phyloP scores from a whole-genome alignment of 148 eudicot genomes.

The Vaccinium myrtillus region DNA sequence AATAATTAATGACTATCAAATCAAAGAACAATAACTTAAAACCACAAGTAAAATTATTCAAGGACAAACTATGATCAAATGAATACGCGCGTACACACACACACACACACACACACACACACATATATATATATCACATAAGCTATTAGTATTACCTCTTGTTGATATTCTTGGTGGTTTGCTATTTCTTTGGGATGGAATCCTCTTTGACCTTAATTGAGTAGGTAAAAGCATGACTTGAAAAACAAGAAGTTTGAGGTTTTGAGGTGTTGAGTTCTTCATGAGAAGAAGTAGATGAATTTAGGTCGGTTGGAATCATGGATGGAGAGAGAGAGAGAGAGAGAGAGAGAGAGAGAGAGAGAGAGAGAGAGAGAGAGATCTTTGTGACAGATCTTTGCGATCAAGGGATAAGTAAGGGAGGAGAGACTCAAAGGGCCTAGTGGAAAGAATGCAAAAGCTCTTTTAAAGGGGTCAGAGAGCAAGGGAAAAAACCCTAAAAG shows the following conservation, averaged over 20 bases:
- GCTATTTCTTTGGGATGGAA: slow-evolving; percentile 12
- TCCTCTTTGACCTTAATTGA: slow-evolving; percentile 35
- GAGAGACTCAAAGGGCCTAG: background rate
- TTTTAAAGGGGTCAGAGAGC: slow-evolving; percentile 16
- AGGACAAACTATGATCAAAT: too few species aligned
- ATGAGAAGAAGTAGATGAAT: slow-evolving; percentile 18
- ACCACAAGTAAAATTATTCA: background rate
- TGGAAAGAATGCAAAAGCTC: background rate
- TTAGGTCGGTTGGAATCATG: slow-evolving; percentile 15
- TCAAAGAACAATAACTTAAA: background rate
- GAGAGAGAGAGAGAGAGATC: slow-evolving; percentile 17
- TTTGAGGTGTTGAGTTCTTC: background rate
- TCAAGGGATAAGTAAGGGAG: background rate
- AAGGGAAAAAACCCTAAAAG: slow-evolving; percentile 12
- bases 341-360: slow-evolving; percentile 9
- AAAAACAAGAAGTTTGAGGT: slow-evolving; percentile 21
- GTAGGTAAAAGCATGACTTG: slow-evolving; percentile 26
- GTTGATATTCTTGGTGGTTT: slow-evolving; percentile 10
- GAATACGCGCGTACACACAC: too few species aligned
- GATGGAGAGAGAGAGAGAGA: background rate
- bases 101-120: too few species aligned
- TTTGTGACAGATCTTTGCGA: background rate
- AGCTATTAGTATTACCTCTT: slow-evolving; percentile 18
- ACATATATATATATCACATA: background rate
- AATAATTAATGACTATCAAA: background rate